Conservation (phyloP, 2,329 filamentous ascomycete genomes). For the Penicillium sp. region DNA sequence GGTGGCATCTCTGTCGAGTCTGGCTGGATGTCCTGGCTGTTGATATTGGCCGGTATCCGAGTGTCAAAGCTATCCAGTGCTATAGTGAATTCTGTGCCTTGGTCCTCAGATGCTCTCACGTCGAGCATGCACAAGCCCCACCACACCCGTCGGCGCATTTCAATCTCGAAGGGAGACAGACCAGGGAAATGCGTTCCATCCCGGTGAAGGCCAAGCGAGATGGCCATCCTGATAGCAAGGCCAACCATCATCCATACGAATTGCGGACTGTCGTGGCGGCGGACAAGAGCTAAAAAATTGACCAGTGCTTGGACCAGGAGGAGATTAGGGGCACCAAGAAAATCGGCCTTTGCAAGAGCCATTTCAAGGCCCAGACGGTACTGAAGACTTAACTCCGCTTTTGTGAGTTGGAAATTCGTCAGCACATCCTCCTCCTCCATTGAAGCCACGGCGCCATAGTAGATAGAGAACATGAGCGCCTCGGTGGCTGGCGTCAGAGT, state of each 20-base stretch:
- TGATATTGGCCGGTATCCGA: constrained; percentile 45
- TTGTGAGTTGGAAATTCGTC: constrained; percentile 16
- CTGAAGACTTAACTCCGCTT: constrained; percentile 17
- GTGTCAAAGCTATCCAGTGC: constrained; percentile 56
- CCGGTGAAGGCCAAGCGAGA: constrained; percentile 17
- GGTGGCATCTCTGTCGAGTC: constrained; percentile 45
- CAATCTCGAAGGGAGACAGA: constrained; percentile 48
- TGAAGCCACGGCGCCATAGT: constrained; percentile 51
- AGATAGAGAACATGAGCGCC: constrained; percentile 53
- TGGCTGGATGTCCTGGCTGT: constrained; percentile 44
- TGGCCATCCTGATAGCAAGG: constrained; percentile 15
- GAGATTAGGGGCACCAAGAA: constrained; percentile 15
- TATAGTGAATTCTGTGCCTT: constrained; percentile 58
- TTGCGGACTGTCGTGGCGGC: constrained; percentile 18
- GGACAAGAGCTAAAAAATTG: constrained; percentile 14
- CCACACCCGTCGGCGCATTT: constrained; percentile 37
- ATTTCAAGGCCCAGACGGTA: constrained; percentile 17
- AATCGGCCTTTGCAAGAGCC: constrained; percentile 19
- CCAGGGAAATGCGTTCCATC: constrained; percentile 19
- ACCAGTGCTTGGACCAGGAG: constrained; percentile 15
- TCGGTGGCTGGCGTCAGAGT: constrained; percentile 42
- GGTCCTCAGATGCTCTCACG: constrained; percentile 55
- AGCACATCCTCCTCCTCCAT: constrained; percentile 52
- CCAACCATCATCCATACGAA: constrained; percentile 24
- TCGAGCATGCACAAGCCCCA: constrained; percentile 48